These are phyloP conservation scores for Sphagnum fallax DNA, from an alignment of 228 moss, liverwort and hornwort species.

Conservation along the genomic window DNA sequence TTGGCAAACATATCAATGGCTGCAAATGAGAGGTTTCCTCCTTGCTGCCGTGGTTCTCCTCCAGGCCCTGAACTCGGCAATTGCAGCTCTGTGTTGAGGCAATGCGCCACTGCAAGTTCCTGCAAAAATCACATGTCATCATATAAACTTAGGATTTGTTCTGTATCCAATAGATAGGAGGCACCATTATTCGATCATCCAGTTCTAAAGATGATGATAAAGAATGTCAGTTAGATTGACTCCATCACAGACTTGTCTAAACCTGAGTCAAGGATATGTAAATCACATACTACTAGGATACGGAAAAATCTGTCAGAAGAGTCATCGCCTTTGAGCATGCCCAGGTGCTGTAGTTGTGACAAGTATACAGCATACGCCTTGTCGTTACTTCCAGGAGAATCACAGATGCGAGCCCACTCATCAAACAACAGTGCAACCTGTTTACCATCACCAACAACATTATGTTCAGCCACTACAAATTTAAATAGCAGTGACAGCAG, in stretches of 20 bases:
- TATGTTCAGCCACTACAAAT: no score
- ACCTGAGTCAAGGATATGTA: no score
- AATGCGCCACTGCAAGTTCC: constrained; percentile 84
- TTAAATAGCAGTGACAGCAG: no score
- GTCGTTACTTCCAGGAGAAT: constrained; percentile 72
- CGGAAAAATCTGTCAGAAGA: constrained; percentile 92
- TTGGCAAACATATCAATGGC: constrained; percentile 98
- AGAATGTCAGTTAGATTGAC: no score
- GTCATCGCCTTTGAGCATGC: constrained; percentile 96
- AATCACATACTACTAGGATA: constrained; percentile 56
- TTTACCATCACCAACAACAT: no score
- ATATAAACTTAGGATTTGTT: no score
- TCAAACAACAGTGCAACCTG: constrained; percentile 87
- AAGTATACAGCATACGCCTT: constrained; percentile 86
- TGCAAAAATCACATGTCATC: constrained; percentile 7
- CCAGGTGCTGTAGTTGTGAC: constrained; percentile 89
- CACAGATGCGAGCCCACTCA: constrained; percentile 92
- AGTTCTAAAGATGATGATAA: no score
- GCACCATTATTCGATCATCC: no score
- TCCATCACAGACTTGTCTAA: no score
- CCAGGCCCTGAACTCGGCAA: constrained; percentile 43
- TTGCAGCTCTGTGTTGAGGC: constrained; percentile 67
- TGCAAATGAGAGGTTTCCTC: constrained; percentile 71
- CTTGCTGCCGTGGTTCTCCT: constrained; percentile 52
- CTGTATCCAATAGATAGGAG: no score